These are phyloP conservation scores for Pyrenula aspistea DNA, from an alignment of 495 filamentous ascomycete species.

Conservation along the genomic window DNA sequence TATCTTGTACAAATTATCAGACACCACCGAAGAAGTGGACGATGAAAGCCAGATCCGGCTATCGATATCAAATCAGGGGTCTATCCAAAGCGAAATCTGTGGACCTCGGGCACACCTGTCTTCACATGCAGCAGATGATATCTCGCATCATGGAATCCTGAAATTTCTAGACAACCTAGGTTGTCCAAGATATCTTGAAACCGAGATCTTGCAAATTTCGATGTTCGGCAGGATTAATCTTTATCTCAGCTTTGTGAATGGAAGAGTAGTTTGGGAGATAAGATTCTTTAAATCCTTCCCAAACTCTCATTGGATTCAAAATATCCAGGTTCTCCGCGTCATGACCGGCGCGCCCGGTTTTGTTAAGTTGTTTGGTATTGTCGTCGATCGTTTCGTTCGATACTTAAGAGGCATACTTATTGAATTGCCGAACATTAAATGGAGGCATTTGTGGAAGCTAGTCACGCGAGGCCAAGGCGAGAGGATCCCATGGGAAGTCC, in stretches of 20 bases:
- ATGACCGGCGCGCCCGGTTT: not conserved
- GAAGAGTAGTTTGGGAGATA: not conserved
- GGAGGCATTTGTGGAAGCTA: not conserved
- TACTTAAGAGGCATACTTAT: not conserved
- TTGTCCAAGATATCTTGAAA: not conserved
- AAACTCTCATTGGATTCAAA: not conserved
- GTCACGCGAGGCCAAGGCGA: not conserved
- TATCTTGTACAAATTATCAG: not conserved
- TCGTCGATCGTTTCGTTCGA: not conserved
- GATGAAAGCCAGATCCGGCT: not conserved
- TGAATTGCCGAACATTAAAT: not conserved
- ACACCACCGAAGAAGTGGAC: not conserved
- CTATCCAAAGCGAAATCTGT: not conserved
- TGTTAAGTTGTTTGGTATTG: not conserved
- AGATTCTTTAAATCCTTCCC: not conserved
- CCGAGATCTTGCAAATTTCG: not conserved
- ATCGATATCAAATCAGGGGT: not conserved
- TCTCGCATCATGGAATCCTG: not conserved
- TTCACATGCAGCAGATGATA: not conserved
- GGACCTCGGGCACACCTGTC: not conserved
- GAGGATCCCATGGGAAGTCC: not conserved
- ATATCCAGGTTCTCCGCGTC: not conserved
- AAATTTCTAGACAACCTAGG: not conserved
- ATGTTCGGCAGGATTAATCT: not conserved
- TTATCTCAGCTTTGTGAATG: not conserved